Percentiles rank a stretch among this genome's conserved stretches.
These are phyloP conservation scores for Microstroma glucosiphilum DNA, from an alignment of 1,284 basidiomycete genomes.

Conservation along the genomic window DNA sequence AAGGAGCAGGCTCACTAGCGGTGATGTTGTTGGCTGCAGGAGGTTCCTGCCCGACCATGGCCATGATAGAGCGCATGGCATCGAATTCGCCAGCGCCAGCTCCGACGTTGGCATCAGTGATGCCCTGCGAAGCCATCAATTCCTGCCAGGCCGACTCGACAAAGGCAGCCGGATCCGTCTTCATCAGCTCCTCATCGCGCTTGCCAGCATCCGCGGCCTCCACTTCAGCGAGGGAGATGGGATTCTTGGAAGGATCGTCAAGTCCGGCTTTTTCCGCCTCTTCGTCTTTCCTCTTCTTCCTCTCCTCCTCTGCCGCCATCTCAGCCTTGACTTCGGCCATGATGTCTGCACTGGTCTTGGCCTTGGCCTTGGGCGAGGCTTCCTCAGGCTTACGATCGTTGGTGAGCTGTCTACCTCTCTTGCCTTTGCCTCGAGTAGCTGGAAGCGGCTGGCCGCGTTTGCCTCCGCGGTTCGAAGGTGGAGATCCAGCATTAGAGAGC, in stretches of 20 bases:
- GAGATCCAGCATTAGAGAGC: conserved; percentile 21
- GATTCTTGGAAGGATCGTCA: conserved; percentile 20
- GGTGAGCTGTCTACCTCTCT: conserved; percentile 28
- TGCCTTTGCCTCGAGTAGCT: conserved; percentile 21
- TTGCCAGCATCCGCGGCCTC: conserved; percentile 26
- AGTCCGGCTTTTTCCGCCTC: conserved; percentile 11
- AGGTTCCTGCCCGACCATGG: conserved; percentile 11
- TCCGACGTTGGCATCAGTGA: conserved; percentile 15
- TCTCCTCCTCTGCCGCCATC: conserved; percentile 34
- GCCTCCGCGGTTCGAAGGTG: conserved; percentile 33
- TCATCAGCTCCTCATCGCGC: conserved; percentile 23
- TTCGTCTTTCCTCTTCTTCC: conserved; percentile 17
- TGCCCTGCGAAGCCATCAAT: conserved; percentile 20
- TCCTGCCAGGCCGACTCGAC: conserved; percentile 37
- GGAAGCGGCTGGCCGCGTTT: conserved; percentile 16
- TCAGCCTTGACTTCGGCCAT: conserved; percentile 46
- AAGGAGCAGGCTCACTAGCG: not conserved
- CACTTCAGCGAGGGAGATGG: conserved; percentile 25
- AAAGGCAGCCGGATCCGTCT: conserved; percentile 26
- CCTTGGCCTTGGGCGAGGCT: conserved; percentile 23
- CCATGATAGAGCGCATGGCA: conserved; percentile 27
- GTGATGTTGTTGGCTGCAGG: too few relatives aligned
- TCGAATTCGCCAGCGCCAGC: not conserved
- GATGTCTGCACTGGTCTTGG: conserved; percentile 42
- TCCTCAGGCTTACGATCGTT: conserved; percentile 16